Conservation (phyloP, 164 flowering plant genomes). For the Liriodendron chinense region DNA sequence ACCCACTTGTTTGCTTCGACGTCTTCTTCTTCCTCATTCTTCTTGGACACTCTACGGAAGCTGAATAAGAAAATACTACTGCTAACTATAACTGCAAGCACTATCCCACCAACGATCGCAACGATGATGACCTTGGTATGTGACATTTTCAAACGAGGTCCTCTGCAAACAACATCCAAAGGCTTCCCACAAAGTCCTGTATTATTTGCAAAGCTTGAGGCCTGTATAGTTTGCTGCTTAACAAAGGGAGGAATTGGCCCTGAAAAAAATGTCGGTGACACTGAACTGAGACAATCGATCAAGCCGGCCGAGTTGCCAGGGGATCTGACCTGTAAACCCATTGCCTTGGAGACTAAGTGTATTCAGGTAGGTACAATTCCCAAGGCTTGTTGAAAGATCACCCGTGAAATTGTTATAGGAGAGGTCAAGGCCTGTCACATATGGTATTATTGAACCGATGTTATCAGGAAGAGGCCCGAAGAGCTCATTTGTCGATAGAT, state of each 20-base stretch:
- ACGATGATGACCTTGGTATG: constrained; percentile 39
- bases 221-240: no score
- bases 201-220: no score
- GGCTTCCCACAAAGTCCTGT: no score
- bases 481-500: no score
- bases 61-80: constrained; percentile 32
- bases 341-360: constrained; percentile 49
- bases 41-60: no score
- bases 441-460: constrained; percentile 27
- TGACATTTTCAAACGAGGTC: constrained; percentile 14
- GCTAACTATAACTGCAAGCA: constrained; percentile 32
- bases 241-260: no score
- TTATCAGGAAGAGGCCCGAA: constrained; percentile 51
- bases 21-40: no score
- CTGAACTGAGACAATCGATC: no score
- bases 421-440: constrained; percentile 53
- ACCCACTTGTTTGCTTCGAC: no score
- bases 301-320: constrained; percentile 42
- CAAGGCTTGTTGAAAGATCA: constrained; percentile 38
- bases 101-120: constrained; percentile 51
- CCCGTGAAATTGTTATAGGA: constrained; percentile 67
- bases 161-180: no score
- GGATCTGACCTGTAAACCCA: constrained; percentile 53
- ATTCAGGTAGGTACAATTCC: constrained; percentile 52
- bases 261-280: no score